phyloP scores from a whole-genome alignment of 371 early-diverging fungal genomes.

The Mortierella sp. region DNA sequence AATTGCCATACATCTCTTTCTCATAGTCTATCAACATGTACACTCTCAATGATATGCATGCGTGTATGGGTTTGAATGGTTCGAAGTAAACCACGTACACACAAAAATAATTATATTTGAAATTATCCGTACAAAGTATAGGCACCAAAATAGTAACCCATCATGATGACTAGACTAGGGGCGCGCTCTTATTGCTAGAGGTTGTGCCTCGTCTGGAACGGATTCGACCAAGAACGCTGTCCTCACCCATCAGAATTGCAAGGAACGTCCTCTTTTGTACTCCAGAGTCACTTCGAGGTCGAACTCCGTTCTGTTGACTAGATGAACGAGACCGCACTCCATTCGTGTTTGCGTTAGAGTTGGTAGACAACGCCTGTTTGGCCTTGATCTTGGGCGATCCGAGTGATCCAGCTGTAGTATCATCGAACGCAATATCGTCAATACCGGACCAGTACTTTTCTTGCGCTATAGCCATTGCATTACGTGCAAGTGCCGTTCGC shows the following conservation, averaged over 20 bases:
- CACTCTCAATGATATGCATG: not conserved
- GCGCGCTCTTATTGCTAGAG: constrained; percentile 21
- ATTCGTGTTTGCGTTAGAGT: not conserved
- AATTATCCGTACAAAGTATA: not conserved
- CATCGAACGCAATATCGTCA: constrained; percentile 56
- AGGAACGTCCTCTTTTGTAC: constrained; percentile 46
- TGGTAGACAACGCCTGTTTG: constrained; percentile 1
- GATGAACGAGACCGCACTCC: constrained; percentile 19
- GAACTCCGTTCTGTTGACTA: constrained; percentile 25
- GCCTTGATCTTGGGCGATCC: constrained; percentile 43
- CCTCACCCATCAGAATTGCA: constrained; percentile 56
- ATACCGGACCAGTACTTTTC: constrained; percentile 57
- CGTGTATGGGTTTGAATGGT: not conserved
- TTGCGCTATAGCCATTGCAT: constrained; percentile 49
- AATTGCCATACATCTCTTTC: not conserved
- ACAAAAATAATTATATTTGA: not conserved
- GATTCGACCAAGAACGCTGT: constrained; percentile 46
- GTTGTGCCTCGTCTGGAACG: constrained; percentile 41
- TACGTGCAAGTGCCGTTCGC: constrained; percentile 47
- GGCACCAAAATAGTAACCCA: not conserved
- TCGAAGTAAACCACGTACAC: not conserved
- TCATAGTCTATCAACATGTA: not conserved
- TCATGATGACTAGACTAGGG: not conserved
- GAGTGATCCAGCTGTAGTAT: constrained; percentile 37
- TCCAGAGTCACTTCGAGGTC: constrained; percentile 49